phyloP scores from a whole-genome alignment of 2,329 filamentous ascomycete genomes.

The Neonectria sp. region DNA sequence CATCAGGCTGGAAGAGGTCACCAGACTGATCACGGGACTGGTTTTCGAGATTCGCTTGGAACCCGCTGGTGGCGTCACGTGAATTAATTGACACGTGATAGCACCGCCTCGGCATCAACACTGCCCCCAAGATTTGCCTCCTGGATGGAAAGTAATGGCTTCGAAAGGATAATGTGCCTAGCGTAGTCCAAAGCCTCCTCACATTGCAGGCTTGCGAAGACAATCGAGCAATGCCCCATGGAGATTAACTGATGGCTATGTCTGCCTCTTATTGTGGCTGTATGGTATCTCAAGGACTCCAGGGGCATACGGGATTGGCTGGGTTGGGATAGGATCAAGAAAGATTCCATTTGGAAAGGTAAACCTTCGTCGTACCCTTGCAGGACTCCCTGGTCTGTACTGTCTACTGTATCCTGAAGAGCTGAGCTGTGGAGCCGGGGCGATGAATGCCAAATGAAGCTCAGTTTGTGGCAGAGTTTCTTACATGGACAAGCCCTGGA shows the following conservation, averaged over 20 bases:
- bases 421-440: conserved; percentile 30
- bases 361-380: conserved; percentile 26
- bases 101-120: conserved; percentile 15
- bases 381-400: conserved; percentile 2
- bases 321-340: conserved; percentile 17
- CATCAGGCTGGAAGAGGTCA: conserved; percentile 36
- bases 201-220: conserved; percentile 10
- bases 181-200: conserved; percentile 20
- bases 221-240: conserved; percentile 15
- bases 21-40: conserved; percentile 39
- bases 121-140: conserved; percentile 16
- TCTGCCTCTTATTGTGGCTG: conserved; percentile 26
- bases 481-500: conserved; percentile 14
- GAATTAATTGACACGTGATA: conserved; percentile 25
- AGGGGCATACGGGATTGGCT: conserved; percentile 13
- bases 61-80: conserved; percentile 12
- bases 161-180: conserved; percentile 2
- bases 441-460: conserved; percentile 27
- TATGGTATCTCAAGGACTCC: conserved; percentile 24
- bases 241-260: conserved; percentile 26
- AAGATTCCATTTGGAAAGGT: conserved; percentile 26
- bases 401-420: conserved; percentile 6
- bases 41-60: background rate
- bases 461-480: conserved; percentile 24
- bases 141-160: background rate